These are phyloP conservation scores for Boletus smithii DNA, from an alignment of 1,284 basidiomycete genomes.

Conservation along the genomic window DNA sequence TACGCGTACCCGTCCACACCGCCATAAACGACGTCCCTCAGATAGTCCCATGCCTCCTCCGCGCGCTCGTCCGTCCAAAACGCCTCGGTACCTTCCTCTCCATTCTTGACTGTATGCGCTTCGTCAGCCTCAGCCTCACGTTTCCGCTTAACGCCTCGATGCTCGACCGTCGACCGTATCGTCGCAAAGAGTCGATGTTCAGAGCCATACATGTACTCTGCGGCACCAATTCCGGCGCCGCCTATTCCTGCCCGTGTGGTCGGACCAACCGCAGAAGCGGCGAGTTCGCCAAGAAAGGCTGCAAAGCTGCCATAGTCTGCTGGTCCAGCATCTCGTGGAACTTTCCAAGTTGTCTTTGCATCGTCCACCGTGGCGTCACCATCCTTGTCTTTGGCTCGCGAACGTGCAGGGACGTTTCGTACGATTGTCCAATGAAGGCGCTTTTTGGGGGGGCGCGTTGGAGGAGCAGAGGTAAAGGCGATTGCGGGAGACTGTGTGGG, in stretches of 20 bases:
- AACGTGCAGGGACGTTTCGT: constrained; percentile 40
- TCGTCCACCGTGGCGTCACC: constrained; percentile 41
- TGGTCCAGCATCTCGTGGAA: constrained; percentile 48
- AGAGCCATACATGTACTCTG: constrained; percentile 28
- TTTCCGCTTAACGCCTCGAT: constrained; percentile 20
- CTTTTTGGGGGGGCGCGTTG: constrained; percentile 14
- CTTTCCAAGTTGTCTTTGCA: constrained; percentile 38
- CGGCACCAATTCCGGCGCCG: not conserved
- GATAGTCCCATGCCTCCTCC: constrained; percentile 55
- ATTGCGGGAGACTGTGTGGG: constrained; percentile 1
- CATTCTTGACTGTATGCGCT: constrained; percentile 9
- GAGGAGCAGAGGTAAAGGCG: constrained; percentile 3
- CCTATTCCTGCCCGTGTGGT: not conserved
- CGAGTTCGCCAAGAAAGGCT: constrained; percentile 37
- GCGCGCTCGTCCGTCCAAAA: constrained; percentile 52
- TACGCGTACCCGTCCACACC: constrained; percentile 71
- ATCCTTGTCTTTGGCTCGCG: constrained; percentile 52
- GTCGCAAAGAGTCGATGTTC: constrained; percentile 39
- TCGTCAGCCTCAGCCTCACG: constrained; percentile 4
- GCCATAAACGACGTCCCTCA: constrained; percentile 70
- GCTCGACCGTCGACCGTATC: constrained; percentile 32
- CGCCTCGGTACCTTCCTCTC: constrained; percentile 11
- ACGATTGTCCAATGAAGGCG: constrained; percentile 42
- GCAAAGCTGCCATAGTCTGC: constrained; percentile 63
- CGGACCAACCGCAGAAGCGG: constrained; percentile 20